Evolutionary conservation across 2,329 filamentous ascomycete species (phyloP).

Genomic region (Cladosporium phlei): DNA sequence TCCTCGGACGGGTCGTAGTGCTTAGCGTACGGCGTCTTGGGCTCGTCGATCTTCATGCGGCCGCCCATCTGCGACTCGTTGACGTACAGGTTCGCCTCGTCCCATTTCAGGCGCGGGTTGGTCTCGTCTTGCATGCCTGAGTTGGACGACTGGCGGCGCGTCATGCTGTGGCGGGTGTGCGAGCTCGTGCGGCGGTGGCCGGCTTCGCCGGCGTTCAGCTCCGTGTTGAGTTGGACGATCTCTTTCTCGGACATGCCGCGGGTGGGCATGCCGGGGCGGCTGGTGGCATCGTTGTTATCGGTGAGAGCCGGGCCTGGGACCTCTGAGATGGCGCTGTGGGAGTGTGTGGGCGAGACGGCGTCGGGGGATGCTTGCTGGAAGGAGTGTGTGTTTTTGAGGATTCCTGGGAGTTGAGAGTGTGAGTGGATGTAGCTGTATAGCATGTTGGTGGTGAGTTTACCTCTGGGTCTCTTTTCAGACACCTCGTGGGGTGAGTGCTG

Average conservation of each 20-base stretch:
- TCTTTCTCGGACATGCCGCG: constrained; percentile 70
- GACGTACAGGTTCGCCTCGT: constrained; percentile 95
- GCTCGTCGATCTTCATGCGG: constrained; percentile 99
- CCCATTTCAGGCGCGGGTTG: constrained; percentile 81
- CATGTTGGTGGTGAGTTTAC: constrained; percentile 22
- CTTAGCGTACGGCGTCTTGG: constrained; percentile 92
- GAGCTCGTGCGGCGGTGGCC: constrained; percentile 75
- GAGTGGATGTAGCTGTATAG: not conserved
- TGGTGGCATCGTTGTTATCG: no score
- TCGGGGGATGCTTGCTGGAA: constrained; percentile 54
- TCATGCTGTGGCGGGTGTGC: constrained; percentile 62
- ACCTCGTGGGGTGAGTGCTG: constrained; percentile 26
- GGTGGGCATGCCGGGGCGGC: constrained; percentile 40
- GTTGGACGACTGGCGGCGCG: constrained; percentile 65
- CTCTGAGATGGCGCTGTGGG: constrained; percentile 8
- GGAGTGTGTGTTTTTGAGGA: constrained; percentile 80
- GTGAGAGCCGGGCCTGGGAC: constrained; percentile 29
- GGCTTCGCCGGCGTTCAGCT: constrained; percentile 79
- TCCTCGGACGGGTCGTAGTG: constrained; percentile 89
- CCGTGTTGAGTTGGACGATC: constrained; percentile 86
- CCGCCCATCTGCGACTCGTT: constrained; percentile 92
- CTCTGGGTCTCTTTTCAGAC: constrained; percentile 43
- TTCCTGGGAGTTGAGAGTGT: constrained; percentile 55
- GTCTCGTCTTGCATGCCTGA: constrained; percentile 39
- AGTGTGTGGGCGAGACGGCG: constrained; percentile 41